These are phyloP conservation scores for Digitaria exilis DNA, from an alignment of 202 grass and related monocot species.

Conservation along the genomic window DNA sequence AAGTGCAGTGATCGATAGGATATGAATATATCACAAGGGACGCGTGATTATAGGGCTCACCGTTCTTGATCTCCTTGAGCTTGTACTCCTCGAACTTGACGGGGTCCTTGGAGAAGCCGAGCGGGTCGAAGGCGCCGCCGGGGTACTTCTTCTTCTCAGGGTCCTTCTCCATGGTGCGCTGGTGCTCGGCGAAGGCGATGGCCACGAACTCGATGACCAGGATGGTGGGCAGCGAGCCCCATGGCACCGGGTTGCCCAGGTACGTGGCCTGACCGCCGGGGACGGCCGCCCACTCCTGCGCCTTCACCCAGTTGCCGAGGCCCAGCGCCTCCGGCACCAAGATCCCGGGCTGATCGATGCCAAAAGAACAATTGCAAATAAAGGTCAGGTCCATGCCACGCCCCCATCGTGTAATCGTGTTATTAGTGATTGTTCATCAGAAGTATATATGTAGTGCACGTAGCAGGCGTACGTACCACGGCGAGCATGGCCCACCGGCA, in stretches of 20 bases:
- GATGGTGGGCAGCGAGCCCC: conserved; percentile 91
- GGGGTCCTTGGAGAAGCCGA: conserved; percentile 98
- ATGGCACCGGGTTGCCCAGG: conserved; percentile 87
- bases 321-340: conserved; percentile 91
- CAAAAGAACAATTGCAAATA: neutral
- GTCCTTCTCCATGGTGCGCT: conserved; percentile 99
- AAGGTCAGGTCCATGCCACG: neutral
- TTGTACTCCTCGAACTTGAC: conserved; percentile 90
- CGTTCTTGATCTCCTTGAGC: conserved; percentile 99
- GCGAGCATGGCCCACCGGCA: conserved; percentile 99
- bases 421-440: no score
- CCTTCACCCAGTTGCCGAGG: conserved; percentile 97
- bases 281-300: conserved; percentile 92
- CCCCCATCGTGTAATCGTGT: no score
- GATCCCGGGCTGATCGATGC: conserved; percentile 78
- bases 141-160: conserved; percentile 99
- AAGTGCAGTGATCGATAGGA: no score
- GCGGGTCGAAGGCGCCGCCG: conserved; percentile 92
- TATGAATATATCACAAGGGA: no score
- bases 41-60: no score
- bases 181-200: conserved; percentile 97
- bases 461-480: conserved; percentile 52
- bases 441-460: no score
- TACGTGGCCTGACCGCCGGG: conserved; percentile 92
- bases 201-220: conserved; percentile 91